Base-by-base conservation (phyloP, 495 filamentous ascomycete species). In the Rhypophila decipiens region DNA sequence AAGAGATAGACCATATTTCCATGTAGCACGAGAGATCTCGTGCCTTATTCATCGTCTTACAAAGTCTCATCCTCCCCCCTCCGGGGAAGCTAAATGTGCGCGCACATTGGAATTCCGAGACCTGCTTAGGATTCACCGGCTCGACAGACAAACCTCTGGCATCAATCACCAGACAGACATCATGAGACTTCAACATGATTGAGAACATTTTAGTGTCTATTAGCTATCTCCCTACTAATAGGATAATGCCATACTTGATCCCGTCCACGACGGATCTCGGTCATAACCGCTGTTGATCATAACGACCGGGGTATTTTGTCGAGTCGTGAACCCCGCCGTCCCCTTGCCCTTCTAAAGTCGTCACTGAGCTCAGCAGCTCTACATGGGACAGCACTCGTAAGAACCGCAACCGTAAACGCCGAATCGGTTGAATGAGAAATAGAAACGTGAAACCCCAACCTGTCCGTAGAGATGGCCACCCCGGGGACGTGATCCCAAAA, bases 361-460 rank as follows among this genome's bases (percentile, higher is more conserved):
- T n/a, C n/a, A n/a, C n/a, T n/a, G n/a, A n/a, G n/a, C 38, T 18
- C 10, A 22, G 19, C 38, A 48, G 38, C 46, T 27, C 33, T 36
- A 50, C 44, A 41, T 49, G 50, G 44, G 43, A 45, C 44, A 46
- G n/a, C 40, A 54, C 50, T 48, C 52, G 24, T 43, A 29, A 55
- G 48, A 54, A 51, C 53, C 52, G 47, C 42, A 60, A 58, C 56
- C 53, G 33, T 63, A 49, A 53, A 61, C 58, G 52, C 58, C 58
- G 46, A 53, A 44, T 58, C 43, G 52, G 47, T 51, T 44, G 52
- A 46, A 48, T 53, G 44, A 44, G 37, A 31, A 39, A 39, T 5
- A 46, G 24, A 40, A n/a, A n/a, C n/a, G n/a, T n/a, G n/a, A n/a
- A 9, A 5, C 33, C 44, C 53, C 44, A 27, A 53, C 53, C 47